phyloP scores from a whole-genome alignment of 169 alveolate species.

The Ichthyophthirius multifiliis region DNA sequence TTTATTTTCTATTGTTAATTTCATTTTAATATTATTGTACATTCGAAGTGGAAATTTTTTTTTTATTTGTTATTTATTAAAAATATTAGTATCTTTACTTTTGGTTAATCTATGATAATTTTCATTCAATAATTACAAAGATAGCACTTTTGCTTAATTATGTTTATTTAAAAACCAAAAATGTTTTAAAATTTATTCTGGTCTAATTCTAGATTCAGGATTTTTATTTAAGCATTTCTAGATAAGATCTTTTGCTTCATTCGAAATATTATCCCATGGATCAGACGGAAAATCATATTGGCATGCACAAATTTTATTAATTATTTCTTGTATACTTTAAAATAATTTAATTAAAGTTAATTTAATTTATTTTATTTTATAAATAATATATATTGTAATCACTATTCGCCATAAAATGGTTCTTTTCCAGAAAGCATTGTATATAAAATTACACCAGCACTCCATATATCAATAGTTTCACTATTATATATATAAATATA shows the following conservation, averaged over 20 bases:
- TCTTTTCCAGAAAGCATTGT: slow-evolving; percentile 73
- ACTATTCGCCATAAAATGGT: slow-evolving; percentile 65
- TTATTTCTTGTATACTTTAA: slow-evolving; percentile 23
- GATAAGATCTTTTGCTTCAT: slow-evolving; percentile 88
- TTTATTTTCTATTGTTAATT: no score
- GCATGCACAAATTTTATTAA: slow-evolving; percentile 79
- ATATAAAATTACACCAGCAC: slow-evolving; percentile 70
- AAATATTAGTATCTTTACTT: no score
- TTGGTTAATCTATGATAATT: no score
- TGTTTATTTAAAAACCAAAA: slow-evolving; percentile 74
- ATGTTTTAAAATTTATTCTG: slow-evolving; percentile 83
- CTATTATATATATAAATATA: background rate
- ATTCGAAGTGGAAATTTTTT: no score
- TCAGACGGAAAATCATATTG: slow-evolving; percentile 83
- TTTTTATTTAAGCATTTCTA: slow-evolving; percentile 75
- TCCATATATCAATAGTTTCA: slow-evolving; percentile 76
- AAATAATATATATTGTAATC: background rate
- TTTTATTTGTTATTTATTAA: no score
- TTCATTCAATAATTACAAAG: no score
- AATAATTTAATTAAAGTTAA: background rate
- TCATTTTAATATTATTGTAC: no score
- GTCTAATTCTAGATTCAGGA: slow-evolving; percentile 82
- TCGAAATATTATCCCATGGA: slow-evolving; percentile 86
- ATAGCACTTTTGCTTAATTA: no score
- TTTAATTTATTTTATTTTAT: background rate